Evolutionary conservation across 108 stramenopile species (phyloP), one percentile per base, ranked within the genome.

Genomic region (Chaetoceros tenuissimus): DNA sequence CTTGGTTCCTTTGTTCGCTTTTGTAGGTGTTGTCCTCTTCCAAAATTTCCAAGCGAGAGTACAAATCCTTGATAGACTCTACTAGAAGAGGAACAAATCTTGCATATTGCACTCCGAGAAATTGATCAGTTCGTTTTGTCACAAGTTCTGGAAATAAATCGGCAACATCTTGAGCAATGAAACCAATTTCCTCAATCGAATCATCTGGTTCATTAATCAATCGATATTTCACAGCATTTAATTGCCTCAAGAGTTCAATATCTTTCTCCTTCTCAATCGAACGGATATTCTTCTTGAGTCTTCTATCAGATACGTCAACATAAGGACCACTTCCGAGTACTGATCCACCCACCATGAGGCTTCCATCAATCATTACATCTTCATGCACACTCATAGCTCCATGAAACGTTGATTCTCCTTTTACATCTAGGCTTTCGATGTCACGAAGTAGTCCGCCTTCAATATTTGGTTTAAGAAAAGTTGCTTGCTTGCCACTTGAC

Each of bases 241-340:
- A 61, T 20, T 60, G 59, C 19, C 46, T 24, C 20, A 77, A 34
- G 31, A 30, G 61, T 28, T 65, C 63, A n/a, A 81, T 28, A 7
- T 59, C 59, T n/a, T 64, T 62, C 5, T 28, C 23, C 45, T 59
- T 49, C 0, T 60, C 26, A 24, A 81, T 52, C 18, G 20, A 47
- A 24, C 64, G 53, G 17, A 83, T 59, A 52, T 79, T 65, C 27
- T 26, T 45, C 60, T 83, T 83, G 43, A 77, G 63, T 20, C 82
- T 58, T 22, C 25, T 57, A 52, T 83, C 82, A 1, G 69, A 72
- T 3, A 74, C 51, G 46, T 83, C 82, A 19, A 80, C 56, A 55
- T 83, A 83, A 1, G 82, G 78, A 18, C 82, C 82, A 13, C 68
- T 62, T 16, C 78, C 82, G n/a, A 80, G 61, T 16, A 83, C 82